Conservation (phyloP, 1,284 basidiomycete species). For the Sanghuangporus sanghuang region DNA sequence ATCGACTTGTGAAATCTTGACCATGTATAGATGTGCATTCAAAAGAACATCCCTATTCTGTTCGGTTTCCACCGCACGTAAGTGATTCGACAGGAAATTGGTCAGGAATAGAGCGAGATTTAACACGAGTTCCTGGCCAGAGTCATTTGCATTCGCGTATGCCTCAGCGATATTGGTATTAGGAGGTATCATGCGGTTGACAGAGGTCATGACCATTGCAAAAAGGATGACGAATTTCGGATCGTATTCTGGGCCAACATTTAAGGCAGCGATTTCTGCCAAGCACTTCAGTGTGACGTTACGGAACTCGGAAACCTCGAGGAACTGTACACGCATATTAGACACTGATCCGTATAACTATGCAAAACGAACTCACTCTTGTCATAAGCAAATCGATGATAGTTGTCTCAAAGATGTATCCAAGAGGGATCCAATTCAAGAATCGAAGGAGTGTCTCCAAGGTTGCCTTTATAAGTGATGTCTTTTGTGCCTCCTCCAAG, state of each 20-base stretch:
- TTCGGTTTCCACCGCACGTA: slow-evolving; percentile 90
- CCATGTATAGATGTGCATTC: slow-evolving; percentile 97
- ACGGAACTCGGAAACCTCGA: slow-evolving; percentile 95
- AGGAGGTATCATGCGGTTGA: slow-evolving; percentile 97
- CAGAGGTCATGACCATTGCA: slow-evolving; percentile 95
- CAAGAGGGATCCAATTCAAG: slow-evolving; percentile 99
- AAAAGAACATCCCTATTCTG: slow-evolving; percentile 90
- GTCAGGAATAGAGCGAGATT: slow-evolving; percentile 96
- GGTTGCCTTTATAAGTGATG: slow-evolving; percentile 92
- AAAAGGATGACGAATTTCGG: slow-evolving; percentile 97
- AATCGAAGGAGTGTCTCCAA: slow-evolving; percentile 95
- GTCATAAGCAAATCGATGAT: slow-evolving; percentile 93
- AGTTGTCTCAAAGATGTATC: slow-evolving; percentile 98
- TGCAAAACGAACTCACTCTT: slow-evolving; percentile 53
- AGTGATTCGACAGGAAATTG: slow-evolving; percentile 92
- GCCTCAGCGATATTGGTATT: slow-evolving; percentile 92
- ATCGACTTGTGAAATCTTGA: slow-evolving; percentile 97
- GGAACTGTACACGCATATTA: slow-evolving; percentile 58
- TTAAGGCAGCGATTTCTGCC: slow-evolving; percentile 93
- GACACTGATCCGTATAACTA: not conserved
- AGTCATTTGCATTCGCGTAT: slow-evolving; percentile 86
- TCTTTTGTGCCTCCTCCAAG: slow-evolving; percentile 96
- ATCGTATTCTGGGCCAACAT: slow-evolving; percentile 98
- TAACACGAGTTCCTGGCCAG: slow-evolving; percentile 95
- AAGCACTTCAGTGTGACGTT: slow-evolving; percentile 98